phyloP scores from a whole-genome alignment of 2,329 filamentous ascomycete species.

The Diaporthe vexans region DNA sequence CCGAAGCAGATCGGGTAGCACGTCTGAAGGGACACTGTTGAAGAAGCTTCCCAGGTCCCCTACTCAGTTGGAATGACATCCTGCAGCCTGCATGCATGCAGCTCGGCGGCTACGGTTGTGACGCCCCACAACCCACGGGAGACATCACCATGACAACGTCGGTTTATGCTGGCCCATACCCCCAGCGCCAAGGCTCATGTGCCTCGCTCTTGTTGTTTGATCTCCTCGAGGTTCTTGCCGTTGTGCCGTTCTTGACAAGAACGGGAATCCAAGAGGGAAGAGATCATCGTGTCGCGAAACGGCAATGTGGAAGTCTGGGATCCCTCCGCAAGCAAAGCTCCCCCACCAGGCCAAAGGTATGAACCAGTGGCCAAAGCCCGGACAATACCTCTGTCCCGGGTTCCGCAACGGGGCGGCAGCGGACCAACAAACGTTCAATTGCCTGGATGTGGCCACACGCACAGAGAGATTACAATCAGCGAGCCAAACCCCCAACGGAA shows the following conservation, averaged over 20 bases:
- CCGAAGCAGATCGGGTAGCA: constrained; percentile 1
- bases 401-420: neutral
- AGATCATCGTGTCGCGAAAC: constrained; percentile 9
- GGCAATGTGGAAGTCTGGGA: constrained; percentile 14
- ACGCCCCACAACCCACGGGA: constrained; percentile 2
- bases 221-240: constrained; percentile 26
- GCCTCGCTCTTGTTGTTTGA: constrained; percentile 27
- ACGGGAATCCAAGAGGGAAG: constrained; percentile 6
- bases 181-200: constrained; percentile 17
- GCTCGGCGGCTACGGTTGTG: constrained; percentile 30
- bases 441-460: constrained; percentile 2
- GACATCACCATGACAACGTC: constrained; percentile 39
- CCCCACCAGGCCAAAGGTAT: constrained; percentile 10
- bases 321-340: constrained; percentile 6
- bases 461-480: neutral
- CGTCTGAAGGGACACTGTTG: neutral
- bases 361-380: constrained; percentile 25
- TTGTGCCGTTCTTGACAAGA: constrained; percentile 15
- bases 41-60: constrained; percentile 14
- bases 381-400: constrained; percentile 2
- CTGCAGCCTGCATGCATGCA: constrained; percentile 40
- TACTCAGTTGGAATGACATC: constrained; percentile 17
- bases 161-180: constrained; percentile 10
- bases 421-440: constrained; percentile 13
- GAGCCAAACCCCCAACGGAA: constrained; percentile 22